phyloP scores from a whole-genome alignment of 768 basidiomycete species.

The Dioszegia crocea region DNA sequence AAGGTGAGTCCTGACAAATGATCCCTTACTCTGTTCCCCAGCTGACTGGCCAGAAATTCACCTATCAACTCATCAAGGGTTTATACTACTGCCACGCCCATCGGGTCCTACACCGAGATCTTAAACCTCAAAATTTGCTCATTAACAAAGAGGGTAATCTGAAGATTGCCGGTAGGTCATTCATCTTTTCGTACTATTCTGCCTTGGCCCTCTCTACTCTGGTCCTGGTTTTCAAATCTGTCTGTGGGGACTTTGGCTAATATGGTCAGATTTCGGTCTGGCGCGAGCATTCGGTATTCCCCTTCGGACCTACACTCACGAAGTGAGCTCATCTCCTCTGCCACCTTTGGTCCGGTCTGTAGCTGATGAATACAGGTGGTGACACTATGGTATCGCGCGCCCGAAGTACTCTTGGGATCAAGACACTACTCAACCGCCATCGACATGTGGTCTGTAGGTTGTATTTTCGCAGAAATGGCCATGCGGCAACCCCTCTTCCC shows the following conservation, averaged over 20 bases:
- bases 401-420: conserved; percentile 91
- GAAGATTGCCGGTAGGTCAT: conserved; percentile 64
- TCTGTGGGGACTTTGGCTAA: not conserved
- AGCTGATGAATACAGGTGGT: conserved; percentile 75
- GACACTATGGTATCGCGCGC: conserved; percentile 97
- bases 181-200: not conserved
- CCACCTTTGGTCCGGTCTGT: not conserved
- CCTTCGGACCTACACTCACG: conserved; percentile 97
- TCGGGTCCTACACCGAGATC: conserved; percentile 91
- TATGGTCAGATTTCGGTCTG: conserved; percentile 73
- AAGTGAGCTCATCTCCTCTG: conserved; percentile 56
- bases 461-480: conserved; percentile 98
- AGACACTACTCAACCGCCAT: conserved; percentile 96
- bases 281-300: conserved; percentile 97
- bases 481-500: conserved; percentile 90
- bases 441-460: conserved; percentile 99
- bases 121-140: conserved; percentile 93
- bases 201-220: no score
- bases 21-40: not conserved
- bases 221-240: not conserved
- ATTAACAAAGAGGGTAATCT: conserved; percentile 85
- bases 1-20: conserved; percentile 68
- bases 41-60: conserved; percentile 71
- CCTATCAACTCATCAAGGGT: conserved; percentile 84
- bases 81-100: conserved; percentile 92